A percentile compares a stretch with the other conserved stretches of the same genome.
phyloP scores from a whole-genome alignment of 179 eudicot species.

The Beta lomatogona region DNA sequence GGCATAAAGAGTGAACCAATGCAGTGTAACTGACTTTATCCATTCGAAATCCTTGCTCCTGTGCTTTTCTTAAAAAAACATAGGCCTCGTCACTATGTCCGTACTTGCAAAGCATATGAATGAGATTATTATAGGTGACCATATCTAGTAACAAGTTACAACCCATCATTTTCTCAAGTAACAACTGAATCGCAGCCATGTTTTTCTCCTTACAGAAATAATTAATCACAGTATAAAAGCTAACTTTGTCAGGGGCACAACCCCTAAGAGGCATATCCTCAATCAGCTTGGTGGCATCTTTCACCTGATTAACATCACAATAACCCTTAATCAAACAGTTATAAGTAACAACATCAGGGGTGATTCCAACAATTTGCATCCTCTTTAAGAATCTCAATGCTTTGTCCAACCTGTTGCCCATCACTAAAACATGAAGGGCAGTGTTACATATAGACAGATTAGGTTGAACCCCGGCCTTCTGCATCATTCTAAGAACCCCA shows the following conservation, averaged over 20 bases:
- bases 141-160: conserved; percentile 60
- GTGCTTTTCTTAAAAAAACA: conserved; percentile 61
- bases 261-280: conserved; percentile 63
- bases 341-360: conserved; percentile 67
- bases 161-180: conserved; percentile 66
- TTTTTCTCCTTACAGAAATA: conserved; percentile 64
- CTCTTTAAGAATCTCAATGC: conserved; percentile 62
- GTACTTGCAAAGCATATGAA: conserved; percentile 75
- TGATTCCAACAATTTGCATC: conserved; percentile 66
- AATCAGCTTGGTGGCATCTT: conserved; percentile 64
- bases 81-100: conserved; percentile 65
- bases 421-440: conserved; percentile 66
- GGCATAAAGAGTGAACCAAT: conserved; percentile 63
- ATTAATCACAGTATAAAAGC: conserved; percentile 77
- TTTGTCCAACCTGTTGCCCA: conserved; percentile 59
- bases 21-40: conserved; percentile 77
- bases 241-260: conserved; percentile 77
- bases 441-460: conserved; percentile 65
- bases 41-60: conserved; percentile 60
- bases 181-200: conserved; percentile 49
- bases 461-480: conserved; percentile 62
- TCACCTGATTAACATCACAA: conserved; percentile 51
- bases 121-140: conserved; percentile 72
- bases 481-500: conserved; percentile 62
- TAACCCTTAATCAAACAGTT: conserved; percentile 85